Evolutionary conservation across 805 yeast genomes (phyloP).

Genomic region (Ogataea saltuana): DNA sequence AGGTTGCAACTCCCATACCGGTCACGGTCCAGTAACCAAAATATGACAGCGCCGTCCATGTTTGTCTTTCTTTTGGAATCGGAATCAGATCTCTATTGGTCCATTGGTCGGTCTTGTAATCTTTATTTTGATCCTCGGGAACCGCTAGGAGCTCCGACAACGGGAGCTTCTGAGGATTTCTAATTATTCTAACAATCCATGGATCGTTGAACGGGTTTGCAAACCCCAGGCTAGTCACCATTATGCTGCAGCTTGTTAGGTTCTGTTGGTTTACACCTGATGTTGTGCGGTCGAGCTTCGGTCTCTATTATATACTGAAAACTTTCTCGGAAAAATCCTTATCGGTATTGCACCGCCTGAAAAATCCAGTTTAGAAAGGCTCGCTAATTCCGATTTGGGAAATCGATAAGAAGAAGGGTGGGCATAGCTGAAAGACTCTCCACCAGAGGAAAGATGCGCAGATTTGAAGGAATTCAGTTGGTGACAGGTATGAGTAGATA

Average conservation of each 20-base stretch:
- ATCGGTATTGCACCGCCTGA: too few relatives aligned
- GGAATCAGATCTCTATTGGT: constrained; percentile 47
- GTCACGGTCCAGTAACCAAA: constrained; percentile 46
- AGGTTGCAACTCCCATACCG: constrained; percentile 25
- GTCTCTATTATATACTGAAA: too few relatives aligned
- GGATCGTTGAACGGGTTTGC: constrained; percentile 22
- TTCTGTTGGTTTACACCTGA: not conserved
- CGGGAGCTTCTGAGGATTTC: constrained; percentile 18
- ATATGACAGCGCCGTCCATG: constrained; percentile 47
- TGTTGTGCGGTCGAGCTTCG: too few relatives aligned
- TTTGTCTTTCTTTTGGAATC: constrained; percentile 44
- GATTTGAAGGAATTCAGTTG: too few relatives aligned
- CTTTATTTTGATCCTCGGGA: constrained; percentile 34
- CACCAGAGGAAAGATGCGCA: too few relatives aligned
- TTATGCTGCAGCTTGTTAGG: constrained; percentile 11
- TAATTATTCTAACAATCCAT: constrained; percentile 18
- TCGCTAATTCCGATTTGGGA: too few relatives aligned
- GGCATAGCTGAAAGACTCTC: too few relatives aligned
- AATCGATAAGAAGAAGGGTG: too few relatives aligned
- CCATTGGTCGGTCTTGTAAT: constrained; percentile 31
- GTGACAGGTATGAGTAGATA: too few relatives aligned
- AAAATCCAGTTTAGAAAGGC: too few relatives aligned
- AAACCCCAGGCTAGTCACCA: constrained; percentile 15
- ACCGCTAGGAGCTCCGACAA: constrained; percentile 28
- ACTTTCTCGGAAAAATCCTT: too few relatives aligned